phyloP scores from a whole-genome alignment of 192 early-diverging fungal genomes.

The Lobosporangium transversale region DNA sequence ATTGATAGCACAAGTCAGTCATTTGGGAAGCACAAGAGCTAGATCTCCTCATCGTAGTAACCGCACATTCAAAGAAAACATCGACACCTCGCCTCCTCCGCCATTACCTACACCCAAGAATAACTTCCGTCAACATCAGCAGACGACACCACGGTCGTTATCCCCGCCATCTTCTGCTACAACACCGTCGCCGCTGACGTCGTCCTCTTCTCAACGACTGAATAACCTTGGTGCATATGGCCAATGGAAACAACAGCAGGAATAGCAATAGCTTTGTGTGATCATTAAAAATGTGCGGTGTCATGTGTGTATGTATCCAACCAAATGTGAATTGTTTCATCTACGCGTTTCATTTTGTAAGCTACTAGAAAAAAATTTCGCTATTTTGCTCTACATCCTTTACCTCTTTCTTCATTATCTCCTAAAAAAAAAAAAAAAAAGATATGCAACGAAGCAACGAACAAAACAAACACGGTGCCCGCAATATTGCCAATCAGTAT shows the following conservation, averaged over 20 bases:
- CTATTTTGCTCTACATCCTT: no score
- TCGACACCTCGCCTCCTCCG: conserved; percentile 10
- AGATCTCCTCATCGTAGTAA: conserved; percentile 31
- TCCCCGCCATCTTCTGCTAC: background rate
- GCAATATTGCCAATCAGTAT: background rate
- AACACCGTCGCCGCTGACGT: no score
- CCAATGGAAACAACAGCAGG: conserved; percentile 23
- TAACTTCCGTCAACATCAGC: conserved; percentile 19
- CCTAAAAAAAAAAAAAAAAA: conserved; percentile 13
- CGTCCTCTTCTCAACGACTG: background rate
- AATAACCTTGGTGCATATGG: conserved; percentile 27
- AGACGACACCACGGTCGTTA: background rate
- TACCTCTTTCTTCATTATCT: background rate
- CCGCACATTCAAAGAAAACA: conserved; percentile 18
- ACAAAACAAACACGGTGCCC: background rate
- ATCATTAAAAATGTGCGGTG: background rate
- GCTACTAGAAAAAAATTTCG: no score
- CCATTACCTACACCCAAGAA: conserved; percentile 25
- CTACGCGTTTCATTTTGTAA: background rate
- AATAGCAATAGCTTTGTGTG: background rate
- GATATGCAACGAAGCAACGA: conserved; percentile 28
- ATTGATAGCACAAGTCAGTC: conserved; percentile 31
- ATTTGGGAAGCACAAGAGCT: conserved; percentile 36
- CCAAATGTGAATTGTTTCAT: background rate
- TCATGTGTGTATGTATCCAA: background rate